Evolutionary conservation across 495 filamentous ascomycete species (phyloP), one percentile per base, ranked within the genome.

Genomic region (Immersiella caudata): DNA sequence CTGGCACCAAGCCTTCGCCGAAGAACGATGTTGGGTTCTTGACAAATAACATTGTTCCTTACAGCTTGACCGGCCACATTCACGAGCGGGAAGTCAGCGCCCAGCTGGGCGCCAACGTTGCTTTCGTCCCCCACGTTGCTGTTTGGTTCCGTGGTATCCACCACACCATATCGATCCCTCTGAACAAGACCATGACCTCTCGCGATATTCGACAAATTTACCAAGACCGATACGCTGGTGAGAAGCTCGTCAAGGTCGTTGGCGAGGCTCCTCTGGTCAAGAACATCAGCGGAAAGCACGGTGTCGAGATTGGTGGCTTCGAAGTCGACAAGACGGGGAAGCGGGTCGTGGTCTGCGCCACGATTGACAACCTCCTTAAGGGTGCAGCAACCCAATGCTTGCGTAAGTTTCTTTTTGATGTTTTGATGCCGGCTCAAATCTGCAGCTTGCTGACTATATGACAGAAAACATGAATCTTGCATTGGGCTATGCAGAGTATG

Each of bases 311-410:
- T 78, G 95, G 95, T 67, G 93, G 94, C 25, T 97, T 98, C 73
- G 93, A 89, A 51, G 94, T 97, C 51, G 91, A 97, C 81, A 91
- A 87, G 66, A 85, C 85, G 26, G 94, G 94, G 56, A 94, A 92
- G 83, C 85, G 95, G 36, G 95, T 94, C 0, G 95, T 99, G 60
- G 88, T 99, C 60, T 96, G 93, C 76, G 94, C 91, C 22, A 97
- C 94, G n/a, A 98, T 99, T 71, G 95, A 99, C 78, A 98, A 99
- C 80, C 81, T 98, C 67, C 84, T 97, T 63, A 99, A 99, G 87
- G 95, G 95, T 49, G 95, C 95, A 49, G 93, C 93, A 7, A 99
- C 95, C 58, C 95, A 98, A 81, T 97, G 93, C 80, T 79, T 97
- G 75, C 93, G 91, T 93, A 85, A 85, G 90, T 88, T 69, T 52